Evolutionary conservation across 1,284 basidiomycete genomes (phyloP).

Genomic region (Psilocybe mexicana): DNA sequence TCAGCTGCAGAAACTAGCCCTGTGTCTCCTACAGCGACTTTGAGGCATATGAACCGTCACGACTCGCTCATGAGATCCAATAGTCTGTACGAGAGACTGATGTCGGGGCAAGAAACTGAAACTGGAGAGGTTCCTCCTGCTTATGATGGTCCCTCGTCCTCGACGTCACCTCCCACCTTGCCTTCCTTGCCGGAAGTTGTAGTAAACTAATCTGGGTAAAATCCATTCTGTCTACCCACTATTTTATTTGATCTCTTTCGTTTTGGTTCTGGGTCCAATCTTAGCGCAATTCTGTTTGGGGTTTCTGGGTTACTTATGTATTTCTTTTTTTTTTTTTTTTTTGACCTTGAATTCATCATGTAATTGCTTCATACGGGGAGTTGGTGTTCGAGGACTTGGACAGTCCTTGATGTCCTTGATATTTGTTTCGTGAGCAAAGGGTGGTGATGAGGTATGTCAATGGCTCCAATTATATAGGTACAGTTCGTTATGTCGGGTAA

Average conservation of each 20-base stretch:
- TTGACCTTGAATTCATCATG: not conserved
- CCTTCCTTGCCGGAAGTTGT: not conserved
- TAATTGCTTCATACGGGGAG: not conserved
- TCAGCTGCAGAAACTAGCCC: slow-evolving; percentile 36
- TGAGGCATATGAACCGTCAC: slow-evolving; percentile 32
- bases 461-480: slow-evolving; percentile 29
- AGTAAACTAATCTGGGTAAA: not conserved
- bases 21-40: slow-evolving; percentile 29
- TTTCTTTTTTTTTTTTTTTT: not conserved
- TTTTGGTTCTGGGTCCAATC: not conserved
- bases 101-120: slow-evolving; percentile 48
- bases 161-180: not conserved
- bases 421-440: too few relatives aligned
- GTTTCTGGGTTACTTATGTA: not conserved
- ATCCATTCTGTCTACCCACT: not conserved
- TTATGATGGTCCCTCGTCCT: slow-evolving; percentile 27
- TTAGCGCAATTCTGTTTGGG: too few relatives aligned
- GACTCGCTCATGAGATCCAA: slow-evolving; percentile 34
- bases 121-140: slow-evolving; percentile 47
- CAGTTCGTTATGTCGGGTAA: slow-evolving; percentile 21
- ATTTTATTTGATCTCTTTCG: not conserved
- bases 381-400: not conserved
- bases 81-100: slow-evolving; percentile 51
- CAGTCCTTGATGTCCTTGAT: too few relatives aligned
- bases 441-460: not conserved